Base-by-base conservation (phyloP, 2,329 filamentous ascomycete species). In the Aspergillus hiratsukae region DNA sequence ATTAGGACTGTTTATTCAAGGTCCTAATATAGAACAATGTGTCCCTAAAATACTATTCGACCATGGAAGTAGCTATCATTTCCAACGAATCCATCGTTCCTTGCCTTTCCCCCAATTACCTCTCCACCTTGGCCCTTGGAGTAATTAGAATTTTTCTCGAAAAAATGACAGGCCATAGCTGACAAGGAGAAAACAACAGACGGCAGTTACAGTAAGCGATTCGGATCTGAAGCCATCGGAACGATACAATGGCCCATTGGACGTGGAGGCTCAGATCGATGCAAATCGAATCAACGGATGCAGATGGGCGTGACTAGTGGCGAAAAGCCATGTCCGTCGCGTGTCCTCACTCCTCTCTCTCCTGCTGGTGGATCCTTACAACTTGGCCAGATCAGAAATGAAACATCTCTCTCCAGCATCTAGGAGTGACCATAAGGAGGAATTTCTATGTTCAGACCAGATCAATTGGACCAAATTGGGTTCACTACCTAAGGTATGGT, bases 251-350 rank as follows among this genome's bases (percentile, higher is more conserved):
- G 41, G 41, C 11, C 40, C 8, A 45, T 23, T 23, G 41, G 41
- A 14, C 7, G 41, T 45, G 41, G 41, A 45, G 48, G n/a, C 28
- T 50, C 49, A 45, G 53, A 50, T 49, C 48, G 27, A 50, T 52
- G 41, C 23, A 45, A 41, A 48, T 31, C 45, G 50, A 43, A 28
- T 25, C 23, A 14, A 40, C 10, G 43, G 46, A 51, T 43, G 45
- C 21, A 45, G 28, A 28, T 48, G 28, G 40, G 49, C 17, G 37
- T 17, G 31, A 25, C 40, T 54, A 51, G 55, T 61, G 57, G 54
- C 52, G 46, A 53, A 58, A 61, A 53, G 45, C 48, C 48, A 54
- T 52, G 60, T 48, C 49, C 60, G 61, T 64, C 61, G 58, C 60
- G 60, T 61, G 60, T 61, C 55, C 58, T 45, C 51, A 17, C 14